Conservation (phyloP, 2,329 filamentous ascomycete genomes). For the Diaporthe citriasiana region DNA sequence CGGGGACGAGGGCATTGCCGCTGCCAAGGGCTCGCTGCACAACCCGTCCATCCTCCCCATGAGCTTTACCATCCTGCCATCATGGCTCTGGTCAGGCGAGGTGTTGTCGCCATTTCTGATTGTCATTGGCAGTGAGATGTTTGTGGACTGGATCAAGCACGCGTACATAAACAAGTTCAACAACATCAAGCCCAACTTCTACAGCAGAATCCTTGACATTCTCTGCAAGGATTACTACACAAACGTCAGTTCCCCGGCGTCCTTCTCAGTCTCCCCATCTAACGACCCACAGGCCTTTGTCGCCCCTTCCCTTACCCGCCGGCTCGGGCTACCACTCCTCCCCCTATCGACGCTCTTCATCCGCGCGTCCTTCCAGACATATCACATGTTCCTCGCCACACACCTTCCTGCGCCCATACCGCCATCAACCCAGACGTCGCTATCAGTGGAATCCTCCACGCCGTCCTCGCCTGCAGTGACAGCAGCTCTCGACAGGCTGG, state of each 20-base stretch:
- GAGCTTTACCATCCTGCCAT: conserved; percentile 91
- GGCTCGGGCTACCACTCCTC: conserved; percentile 91
- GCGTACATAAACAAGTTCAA: conserved; percentile 99
- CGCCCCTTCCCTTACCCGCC: conserved; percentile 89
- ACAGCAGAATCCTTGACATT: conserved; percentile 91
- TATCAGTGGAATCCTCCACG: conserved; percentile 73
- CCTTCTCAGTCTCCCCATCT: neutral
- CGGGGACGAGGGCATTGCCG: conserved; percentile 60
- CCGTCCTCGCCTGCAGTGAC: conserved; percentile 80
- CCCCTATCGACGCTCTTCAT: conserved; percentile 96
- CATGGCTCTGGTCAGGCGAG: conserved; percentile 82
- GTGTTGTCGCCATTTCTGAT: conserved; percentile 93
- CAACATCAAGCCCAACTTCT: conserved; percentile 92
- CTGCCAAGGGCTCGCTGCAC: conserved; percentile 72
- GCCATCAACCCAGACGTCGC: conserved; percentile 74
- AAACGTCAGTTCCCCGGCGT: conserved; percentile 70
- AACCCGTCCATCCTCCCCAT: conserved; percentile 85
- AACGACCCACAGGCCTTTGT: conserved; percentile 78
- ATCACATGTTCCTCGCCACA: conserved; percentile 96
- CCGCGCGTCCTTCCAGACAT: conserved; percentile 93
- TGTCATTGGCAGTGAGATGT: conserved; percentile 95
- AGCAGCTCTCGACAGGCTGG: conserved; percentile 83
- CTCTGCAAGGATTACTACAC: conserved; percentile 98
- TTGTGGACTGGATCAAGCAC: conserved; percentile 97
- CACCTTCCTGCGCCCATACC: conserved; percentile 82